A percentile compares a stretch with the other conserved stretches of the same genome.
Conservation (phyloP, 2,329 filamentous ascomycete genomes). For the Exophiala bonariae region DNA sequence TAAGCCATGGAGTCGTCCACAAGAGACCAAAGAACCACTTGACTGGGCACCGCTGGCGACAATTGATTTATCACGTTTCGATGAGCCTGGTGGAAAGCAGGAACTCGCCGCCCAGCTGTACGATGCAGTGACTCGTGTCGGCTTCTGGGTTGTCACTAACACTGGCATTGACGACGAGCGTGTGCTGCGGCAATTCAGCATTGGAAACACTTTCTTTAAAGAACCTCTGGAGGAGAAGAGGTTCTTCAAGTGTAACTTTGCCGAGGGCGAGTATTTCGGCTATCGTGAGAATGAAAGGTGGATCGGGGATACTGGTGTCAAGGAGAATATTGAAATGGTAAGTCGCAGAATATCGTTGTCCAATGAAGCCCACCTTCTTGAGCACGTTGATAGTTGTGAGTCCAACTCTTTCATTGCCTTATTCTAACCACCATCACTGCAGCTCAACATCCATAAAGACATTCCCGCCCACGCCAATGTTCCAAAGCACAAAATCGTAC, state of each 20-base stretch:
- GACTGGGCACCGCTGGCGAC: slow-evolving; percentile 57
- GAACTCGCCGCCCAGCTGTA: slow-evolving; percentile 54
- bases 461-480: slow-evolving; percentile 31
- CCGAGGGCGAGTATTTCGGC: slow-evolving; percentile 35
- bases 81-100: slow-evolving; percentile 55
- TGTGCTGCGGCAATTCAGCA: slow-evolving; percentile 31
- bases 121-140: slow-evolving; percentile 47
- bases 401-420: not conserved
- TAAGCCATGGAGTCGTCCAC: slow-evolving; percentile 32
- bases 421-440: not conserved
- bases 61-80: slow-evolving; percentile 57
- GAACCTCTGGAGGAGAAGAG: slow-evolving; percentile 54
- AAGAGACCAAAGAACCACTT: slow-evolving; percentile 27
- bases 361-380: no score
- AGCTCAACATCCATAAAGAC: slow-evolving; percentile 35
- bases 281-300: slow-evolving; percentile 36
- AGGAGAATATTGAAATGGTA: slow-evolving; percentile 40
- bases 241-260: slow-evolving; percentile 43
- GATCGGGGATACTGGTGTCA: slow-evolving; percentile 39
- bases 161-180: slow-evolving; percentile 27
- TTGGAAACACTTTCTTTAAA: slow-evolving; percentile 36
- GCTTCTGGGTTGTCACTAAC: slow-evolving; percentile 33
- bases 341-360: not conserved
- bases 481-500: slow-evolving; percentile 30
- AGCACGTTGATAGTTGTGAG: not conserved